Conservation (phyloP, 441 rosid genomes). For the Syzygium malaccense region DNA sequence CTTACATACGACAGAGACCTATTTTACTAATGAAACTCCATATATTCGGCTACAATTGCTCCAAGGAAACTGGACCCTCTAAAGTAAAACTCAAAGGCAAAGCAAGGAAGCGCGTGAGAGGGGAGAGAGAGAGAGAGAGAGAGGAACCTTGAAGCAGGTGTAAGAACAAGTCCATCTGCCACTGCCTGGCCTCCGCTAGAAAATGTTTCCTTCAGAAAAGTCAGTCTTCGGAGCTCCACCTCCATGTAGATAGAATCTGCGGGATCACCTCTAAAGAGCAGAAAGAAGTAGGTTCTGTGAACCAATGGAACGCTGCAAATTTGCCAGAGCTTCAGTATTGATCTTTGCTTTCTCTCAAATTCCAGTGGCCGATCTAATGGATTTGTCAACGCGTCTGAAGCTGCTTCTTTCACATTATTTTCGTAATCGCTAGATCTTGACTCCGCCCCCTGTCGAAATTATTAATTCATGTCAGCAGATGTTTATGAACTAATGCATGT, state of each 20-base stretch:
- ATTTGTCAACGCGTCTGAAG: background rate
- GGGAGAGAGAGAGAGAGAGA: slow-evolving; percentile 1
- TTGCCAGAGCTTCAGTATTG: slow-evolving; percentile 7
- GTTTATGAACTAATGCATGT: background rate
- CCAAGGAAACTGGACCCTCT: too few relatives aligned
- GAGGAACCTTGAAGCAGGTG: slow-evolving; percentile 62
- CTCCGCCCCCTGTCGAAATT: background rate
- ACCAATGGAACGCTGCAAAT: slow-evolving; percentile 4
- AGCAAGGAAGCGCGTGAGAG: too few relatives aligned
- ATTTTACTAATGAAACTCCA: too few relatives aligned
- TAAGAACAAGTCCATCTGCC: slow-evolving; percentile 34
- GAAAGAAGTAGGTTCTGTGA: slow-evolving; percentile 9
- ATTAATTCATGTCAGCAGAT: background rate
- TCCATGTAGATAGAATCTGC: slow-evolving; percentile 13
- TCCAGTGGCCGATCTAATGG: slow-evolving; percentile 3
- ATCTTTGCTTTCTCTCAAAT: slow-evolving; percentile 2
- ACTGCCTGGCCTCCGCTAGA: slow-evolving; percentile 1
- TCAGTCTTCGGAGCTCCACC: slow-evolving; percentile 40
- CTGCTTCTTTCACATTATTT: background rate
- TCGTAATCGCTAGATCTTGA: background rate
- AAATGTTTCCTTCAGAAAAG: slow-evolving; percentile 64
- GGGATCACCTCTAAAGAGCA: slow-evolving; percentile 6
- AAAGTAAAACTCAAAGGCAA: too few relatives aligned
- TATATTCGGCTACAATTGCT: too few relatives aligned
- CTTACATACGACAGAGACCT: too few relatives aligned